Evolutionary conservation across 192 early-diverging fungal species (phyloP).

Genomic region (Coemansia sp.): DNA sequence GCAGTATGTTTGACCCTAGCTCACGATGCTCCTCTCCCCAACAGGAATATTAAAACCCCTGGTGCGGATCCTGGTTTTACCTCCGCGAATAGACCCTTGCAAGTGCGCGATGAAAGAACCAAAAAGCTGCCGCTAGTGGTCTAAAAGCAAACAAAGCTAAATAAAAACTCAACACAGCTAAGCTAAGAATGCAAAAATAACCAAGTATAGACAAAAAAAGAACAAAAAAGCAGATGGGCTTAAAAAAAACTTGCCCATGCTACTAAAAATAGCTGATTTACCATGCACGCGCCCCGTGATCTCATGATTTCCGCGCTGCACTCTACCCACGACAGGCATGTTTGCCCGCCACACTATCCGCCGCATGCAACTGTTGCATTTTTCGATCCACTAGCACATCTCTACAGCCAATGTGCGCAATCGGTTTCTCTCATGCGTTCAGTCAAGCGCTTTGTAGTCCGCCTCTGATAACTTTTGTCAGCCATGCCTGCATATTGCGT

Average conservation of each 20-base stretch:
- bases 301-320: background rate
- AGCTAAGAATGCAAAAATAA: slow-evolving; percentile 4
- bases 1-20: background rate
- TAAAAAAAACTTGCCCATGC: background rate
- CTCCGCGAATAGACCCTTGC: background rate
- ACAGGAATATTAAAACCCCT: background rate
- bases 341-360: background rate
- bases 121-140: background rate
- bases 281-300: background rate
- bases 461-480: background rate
- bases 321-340: no score
- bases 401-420: background rate
- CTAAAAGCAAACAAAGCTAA: background rate
- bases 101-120: background rate
- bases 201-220: slow-evolving; percentile 11
- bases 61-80: background rate
- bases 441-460: background rate
- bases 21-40: background rate
- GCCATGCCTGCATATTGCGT: background rate
- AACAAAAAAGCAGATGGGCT: background rate
- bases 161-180: background rate
- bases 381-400: background rate
- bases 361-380: background rate
- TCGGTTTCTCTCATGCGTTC: background rate
- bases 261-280: slow-evolving; percentile 7